These are phyloP conservation scores for Emergomyces orientalis DNA, from an alignment of 2,329 filamentous ascomycete species.

Conservation along the genomic window DNA sequence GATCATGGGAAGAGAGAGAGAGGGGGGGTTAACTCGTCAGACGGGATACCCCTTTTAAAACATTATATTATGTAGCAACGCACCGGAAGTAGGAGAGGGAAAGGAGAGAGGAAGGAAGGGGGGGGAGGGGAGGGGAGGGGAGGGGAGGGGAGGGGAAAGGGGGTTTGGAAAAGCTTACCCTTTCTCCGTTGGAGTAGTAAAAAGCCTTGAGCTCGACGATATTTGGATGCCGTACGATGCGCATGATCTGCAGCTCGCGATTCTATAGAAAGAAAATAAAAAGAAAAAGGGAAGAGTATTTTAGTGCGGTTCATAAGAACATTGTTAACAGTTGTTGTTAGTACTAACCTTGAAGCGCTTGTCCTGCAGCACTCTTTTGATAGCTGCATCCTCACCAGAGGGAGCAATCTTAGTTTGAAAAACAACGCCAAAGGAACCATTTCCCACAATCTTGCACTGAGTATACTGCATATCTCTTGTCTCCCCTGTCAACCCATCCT, in stretches of 20 bases:
- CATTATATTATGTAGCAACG: neutral
- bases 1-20: constrained; percentile 2
- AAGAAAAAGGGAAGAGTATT: neutral
- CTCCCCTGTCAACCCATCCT: constrained; percentile 94
- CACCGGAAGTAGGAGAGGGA: constrained; percentile 7
- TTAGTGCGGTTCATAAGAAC: neutral
- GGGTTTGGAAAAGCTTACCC: too few species aligned
- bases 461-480: constrained; percentile 96
- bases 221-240: constrained; percentile 96
- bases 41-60: neutral
- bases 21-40: neutral
- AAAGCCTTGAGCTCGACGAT: constrained; percentile 98
- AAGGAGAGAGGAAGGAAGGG: too few species aligned
- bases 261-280: too few species aligned
- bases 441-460: constrained; percentile 98
- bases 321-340: too few species aligned
- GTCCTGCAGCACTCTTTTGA: constrained; percentile 97
- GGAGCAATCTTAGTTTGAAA: constrained; percentile 98
- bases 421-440: constrained; percentile 96
- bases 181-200: constrained; percentile 98
- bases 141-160: too few species aligned
- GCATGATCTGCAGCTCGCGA: constrained; percentile 98
- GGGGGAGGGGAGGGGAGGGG: too few species aligned
- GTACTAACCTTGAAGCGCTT: constrained; percentile 90
- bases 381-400: constrained; percentile 95